Conservation (phyloP, 208 protist genomes). For the Trypanosoma boissoni region DNA sequence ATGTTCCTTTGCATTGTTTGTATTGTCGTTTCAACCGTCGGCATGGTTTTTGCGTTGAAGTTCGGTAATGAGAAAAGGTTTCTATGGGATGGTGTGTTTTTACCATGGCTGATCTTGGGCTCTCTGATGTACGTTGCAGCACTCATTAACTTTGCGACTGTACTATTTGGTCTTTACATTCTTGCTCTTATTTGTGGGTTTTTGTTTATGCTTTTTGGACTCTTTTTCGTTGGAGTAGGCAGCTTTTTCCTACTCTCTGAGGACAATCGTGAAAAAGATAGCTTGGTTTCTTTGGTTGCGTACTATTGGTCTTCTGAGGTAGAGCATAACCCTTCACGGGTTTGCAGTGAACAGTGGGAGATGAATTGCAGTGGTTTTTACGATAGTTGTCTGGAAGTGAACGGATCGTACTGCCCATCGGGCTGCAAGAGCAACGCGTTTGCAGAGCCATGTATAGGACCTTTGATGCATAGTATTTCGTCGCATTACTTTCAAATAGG, state of each 20-base stretch:
- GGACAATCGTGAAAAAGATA: conserved; percentile 19
- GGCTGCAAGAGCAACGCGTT: conserved; percentile 39
- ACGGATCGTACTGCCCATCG: conserved; percentile 34
- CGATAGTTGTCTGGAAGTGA: conserved; percentile 45
- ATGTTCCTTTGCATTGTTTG: conserved; percentile 20
- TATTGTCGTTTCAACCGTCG: conserved; percentile 16
- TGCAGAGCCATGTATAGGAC: conserved; percentile 32
- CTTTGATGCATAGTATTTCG: conserved; percentile 27
- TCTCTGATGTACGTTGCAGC: conserved; percentile 24
- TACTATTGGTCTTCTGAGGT: conserved; percentile 27
- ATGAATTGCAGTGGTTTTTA: conserved; percentile 60
- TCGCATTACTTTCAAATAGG: conserved; percentile 27
- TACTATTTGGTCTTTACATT: conserved; percentile 35
- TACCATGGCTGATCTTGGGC: conserved; percentile 30
- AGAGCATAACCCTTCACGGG: neutral
- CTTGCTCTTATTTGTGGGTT: conserved; percentile 30
- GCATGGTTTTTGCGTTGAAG: conserved; percentile 23
- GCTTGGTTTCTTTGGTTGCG: conserved; percentile 19
- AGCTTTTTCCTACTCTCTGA: conserved; percentile 24
- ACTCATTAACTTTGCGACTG: conserved; percentile 28
- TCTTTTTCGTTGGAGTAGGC: conserved; percentile 34
- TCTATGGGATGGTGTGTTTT: conserved; percentile 25
- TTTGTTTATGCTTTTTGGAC: conserved; percentile 25
- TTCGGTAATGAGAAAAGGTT: conserved; percentile 28
- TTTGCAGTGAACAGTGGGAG: conserved; percentile 35